Percentiles rank a stretch among this genome's conserved stretches.
These are phyloP conservation scores for Conoideocrella luteorostrata DNA, from an alignment of 2,329 filamentous ascomycete species.

Conservation along the genomic window DNA sequence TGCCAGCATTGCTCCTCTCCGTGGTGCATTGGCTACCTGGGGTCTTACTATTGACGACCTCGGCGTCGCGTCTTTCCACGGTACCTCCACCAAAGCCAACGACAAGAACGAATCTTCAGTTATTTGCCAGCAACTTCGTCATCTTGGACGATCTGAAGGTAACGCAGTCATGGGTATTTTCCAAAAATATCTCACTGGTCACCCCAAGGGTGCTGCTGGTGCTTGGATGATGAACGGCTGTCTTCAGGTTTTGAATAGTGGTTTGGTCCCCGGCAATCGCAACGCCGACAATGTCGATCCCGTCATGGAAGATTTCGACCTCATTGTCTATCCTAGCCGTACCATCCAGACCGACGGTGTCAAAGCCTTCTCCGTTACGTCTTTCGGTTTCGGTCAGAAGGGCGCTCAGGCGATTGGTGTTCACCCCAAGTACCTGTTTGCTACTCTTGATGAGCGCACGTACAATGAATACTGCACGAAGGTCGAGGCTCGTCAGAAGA, in stretches of 20 bases:
- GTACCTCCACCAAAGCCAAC: conserved; percentile 95
- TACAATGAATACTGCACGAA: conserved; percentile 80
- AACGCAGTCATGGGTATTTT: conserved; percentile 96
- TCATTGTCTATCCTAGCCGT: conserved; percentile 94
- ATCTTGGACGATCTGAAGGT: conserved; percentile 92
- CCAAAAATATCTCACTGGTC: conserved; percentile 98
- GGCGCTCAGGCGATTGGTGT: conserved; percentile 95
- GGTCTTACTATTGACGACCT: conserved; percentile 96
- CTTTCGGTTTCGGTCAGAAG: conserved; percentile 99
- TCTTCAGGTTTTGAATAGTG: conserved; percentile 88
- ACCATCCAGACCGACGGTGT: conserved; percentile 95
- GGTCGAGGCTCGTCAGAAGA: conserved; percentile 93
- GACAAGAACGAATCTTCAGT: conserved; percentile 99
- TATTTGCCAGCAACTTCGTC: conserved; percentile 90
- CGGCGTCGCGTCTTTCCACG: conserved; percentile 94
- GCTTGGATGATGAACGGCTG: conserved; percentile 99
- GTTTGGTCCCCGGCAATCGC: conserved; percentile 91
- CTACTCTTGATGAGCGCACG: conserved; percentile 80
- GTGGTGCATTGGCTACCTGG: conserved; percentile 95
- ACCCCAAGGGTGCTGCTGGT: conserved; percentile 97
- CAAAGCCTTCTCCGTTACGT: conserved; percentile 98
- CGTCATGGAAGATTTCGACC: conserved; percentile 94
- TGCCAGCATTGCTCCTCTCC: conserved; percentile 84
- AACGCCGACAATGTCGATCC: conserved; percentile 97
- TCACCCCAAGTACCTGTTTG: conserved; percentile 92